Base-by-base conservation (phyloP, 345 rosid species). In the Kernera saxatilis region DNA sequence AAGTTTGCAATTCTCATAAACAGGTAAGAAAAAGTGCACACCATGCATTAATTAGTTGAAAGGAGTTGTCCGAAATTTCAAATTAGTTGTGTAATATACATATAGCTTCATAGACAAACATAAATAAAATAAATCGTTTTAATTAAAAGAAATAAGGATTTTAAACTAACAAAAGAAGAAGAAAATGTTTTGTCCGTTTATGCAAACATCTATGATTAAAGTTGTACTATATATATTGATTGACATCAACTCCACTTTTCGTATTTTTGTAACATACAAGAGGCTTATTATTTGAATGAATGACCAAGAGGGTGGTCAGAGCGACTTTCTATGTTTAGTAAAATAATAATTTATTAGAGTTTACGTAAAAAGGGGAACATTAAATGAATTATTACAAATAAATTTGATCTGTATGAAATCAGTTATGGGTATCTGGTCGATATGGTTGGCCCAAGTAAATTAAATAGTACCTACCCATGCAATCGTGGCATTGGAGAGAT, bases 401-500 rank as follows among this genome's bases (percentile, higher is more conserved):
- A 60, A 39, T 21, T 17, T 50, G 8, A 39, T 51, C 1, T 37
- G 8, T 18, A 43, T 4, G 36, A 43, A 43, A 32, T 43, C 37
- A 52, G 54, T 63, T 52, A 53, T 41, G 55, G 35, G 30, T 67
- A 50, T 30, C 71, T 59, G 67, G 39, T 67, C 66, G 18, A 51
- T 67, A 50, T 74, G 61, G 78, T 74, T 74, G 78, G 72, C 37
- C 25, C 67, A 74, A 57, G 44, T 67, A 67, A 74, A 74, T 74
- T 74, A 6, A 57, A 22, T 32, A 45, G 33, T 57, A 74, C 72
- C 72, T 57, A 74, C 72, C 17, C 33, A 46, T 37, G 66, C 35
- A 46, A 37, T 65, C 66, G 59, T 73, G 71, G 59, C 67, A 57
- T 5, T 48, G n/a, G 19, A 46, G 50, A 35, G 71, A 64, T 55